Percentiles rank a stretch among this genome's conserved stretches.
Conservation (phyloP, 2,329 filamentous ascomycete genomes). For the Endoconidiophora laricicola region DNA sequence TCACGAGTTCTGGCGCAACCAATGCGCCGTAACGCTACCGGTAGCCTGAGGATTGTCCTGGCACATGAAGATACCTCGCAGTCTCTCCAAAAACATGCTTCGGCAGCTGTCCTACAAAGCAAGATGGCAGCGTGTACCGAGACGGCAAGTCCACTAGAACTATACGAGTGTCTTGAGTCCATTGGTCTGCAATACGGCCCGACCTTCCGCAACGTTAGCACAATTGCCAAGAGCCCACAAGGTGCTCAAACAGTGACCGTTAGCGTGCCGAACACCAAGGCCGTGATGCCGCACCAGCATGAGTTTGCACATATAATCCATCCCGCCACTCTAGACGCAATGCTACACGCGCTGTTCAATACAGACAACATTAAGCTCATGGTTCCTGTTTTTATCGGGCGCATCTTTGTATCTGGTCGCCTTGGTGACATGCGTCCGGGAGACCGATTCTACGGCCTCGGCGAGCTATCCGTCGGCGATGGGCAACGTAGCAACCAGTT, state of each 20-base stretch:
- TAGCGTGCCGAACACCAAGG: constrained; percentile 30
- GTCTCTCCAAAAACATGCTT: neutral
- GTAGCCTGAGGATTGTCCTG: constrained; percentile 8
- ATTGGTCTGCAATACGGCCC: constrained; percentile 36
- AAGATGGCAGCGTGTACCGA: neutral
- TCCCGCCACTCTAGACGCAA: constrained; percentile 37
- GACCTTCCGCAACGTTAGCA: constrained; percentile 31
- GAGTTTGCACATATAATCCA: constrained; percentile 41
- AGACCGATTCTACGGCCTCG: constrained; percentile 25
- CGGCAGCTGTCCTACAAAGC: neutral
- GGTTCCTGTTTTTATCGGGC: constrained; percentile 31
- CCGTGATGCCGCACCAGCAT: constrained; percentile 34
- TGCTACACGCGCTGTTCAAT: constrained; percentile 36
- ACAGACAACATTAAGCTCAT: constrained; percentile 27
- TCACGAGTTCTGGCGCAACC: constrained; percentile 24
- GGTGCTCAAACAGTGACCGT: constrained; percentile 24
- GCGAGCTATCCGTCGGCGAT: constrained; percentile 20
- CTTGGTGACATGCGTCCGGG: constrained; percentile 20
- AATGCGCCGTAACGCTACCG: constrained; percentile 23
- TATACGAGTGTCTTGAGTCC: constrained; percentile 33
- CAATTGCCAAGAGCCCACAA: constrained; percentile 19
- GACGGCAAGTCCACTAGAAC: constrained; percentile 11
- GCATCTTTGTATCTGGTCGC: constrained; percentile 28
- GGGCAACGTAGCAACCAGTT: no score
- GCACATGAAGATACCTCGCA: no score